Percentiles rank a stretch among this genome's conserved stretches.
These are phyloP conservation scores for Fusarium bactridioides DNA, from an alignment of 2,329 filamentous ascomycete genomes.

Conservation along the genomic window DNA sequence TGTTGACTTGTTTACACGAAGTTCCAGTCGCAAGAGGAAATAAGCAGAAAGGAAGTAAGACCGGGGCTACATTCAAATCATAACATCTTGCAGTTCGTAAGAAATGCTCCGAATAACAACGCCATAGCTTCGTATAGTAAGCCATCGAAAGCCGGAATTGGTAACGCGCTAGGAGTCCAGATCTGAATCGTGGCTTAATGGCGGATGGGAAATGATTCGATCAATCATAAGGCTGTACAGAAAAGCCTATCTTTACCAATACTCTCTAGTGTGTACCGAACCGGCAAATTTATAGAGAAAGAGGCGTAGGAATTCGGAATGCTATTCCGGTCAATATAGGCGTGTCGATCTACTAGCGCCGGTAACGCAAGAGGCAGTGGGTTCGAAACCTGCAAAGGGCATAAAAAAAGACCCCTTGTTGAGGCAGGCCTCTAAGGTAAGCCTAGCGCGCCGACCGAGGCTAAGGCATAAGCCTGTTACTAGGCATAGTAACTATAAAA, in stretches of 20 bases:
- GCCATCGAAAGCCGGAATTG: background rate
- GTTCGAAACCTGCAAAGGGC: no score
- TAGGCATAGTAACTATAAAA: no score
- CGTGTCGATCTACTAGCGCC: background rate
- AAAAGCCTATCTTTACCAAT: background rate
- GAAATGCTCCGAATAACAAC: background rate
- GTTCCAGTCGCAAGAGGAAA: rapidly evolving
- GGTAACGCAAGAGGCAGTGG: no score
- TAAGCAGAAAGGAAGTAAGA: rapidly evolving
- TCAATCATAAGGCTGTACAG: background rate
- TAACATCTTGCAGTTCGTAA: background rate
- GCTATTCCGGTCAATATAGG: background rate
- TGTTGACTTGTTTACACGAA: background rate
- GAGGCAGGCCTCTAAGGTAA: no score
- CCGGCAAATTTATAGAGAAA: background rate
- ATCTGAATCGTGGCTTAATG: background rate
- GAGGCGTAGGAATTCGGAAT: background rate
- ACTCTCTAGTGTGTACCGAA: background rate
- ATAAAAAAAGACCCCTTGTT: no score
- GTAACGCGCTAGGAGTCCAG: background rate
- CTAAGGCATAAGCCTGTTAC: no score
- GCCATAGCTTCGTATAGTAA: background rate
- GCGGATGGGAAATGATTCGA: background rate
- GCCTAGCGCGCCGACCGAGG: no score
- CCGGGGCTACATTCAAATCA: rapidly evolving